Evolutionary conservation across 768 basidiomycete genomes (phyloP).

Genomic region (Mycena galopus): DNA sequence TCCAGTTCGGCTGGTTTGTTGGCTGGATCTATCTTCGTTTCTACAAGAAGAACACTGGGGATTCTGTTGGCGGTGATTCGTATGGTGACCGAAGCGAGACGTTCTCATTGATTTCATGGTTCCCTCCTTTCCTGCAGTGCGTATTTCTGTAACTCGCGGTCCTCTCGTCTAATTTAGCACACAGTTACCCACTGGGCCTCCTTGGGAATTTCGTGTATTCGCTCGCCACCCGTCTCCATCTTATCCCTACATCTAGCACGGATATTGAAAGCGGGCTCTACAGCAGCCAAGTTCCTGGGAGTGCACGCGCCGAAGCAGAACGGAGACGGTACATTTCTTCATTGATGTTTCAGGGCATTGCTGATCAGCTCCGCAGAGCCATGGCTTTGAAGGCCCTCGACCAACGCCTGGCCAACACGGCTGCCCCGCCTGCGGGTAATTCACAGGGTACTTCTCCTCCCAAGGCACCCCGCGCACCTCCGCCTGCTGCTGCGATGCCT

Average conservation of each 20-base stretch:
- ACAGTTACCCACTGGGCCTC: constrained; percentile 77
- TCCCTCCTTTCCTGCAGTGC: constrained; percentile 95
- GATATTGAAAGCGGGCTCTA: constrained; percentile 85
- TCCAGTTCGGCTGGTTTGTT: constrained; percentile 99
- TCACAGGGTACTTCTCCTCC: constrained; percentile 49
- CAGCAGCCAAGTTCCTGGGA: constrained; percentile 80
- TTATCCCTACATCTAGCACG: constrained; percentile 74
- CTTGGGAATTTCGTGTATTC: constrained; percentile 78
- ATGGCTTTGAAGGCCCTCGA: constrained; percentile 98
- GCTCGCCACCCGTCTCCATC: constrained; percentile 74
- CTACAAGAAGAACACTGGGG: constrained; percentile 88
- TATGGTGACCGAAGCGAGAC: constrained; percentile 98
- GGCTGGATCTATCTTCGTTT: constrained; percentile 96
- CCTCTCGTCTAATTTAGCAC: constrained; percentile 15
- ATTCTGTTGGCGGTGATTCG: constrained; percentile 72
- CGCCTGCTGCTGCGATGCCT: constrained; percentile 49
- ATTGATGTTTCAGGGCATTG: constrained; percentile 10
- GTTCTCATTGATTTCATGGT: constrained; percentile 95
- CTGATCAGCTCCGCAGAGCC: constrained; percentile 66
- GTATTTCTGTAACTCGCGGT: constrained; percentile 45
- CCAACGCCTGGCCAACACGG: constrained; percentile 84
- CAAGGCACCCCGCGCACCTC: constrained; percentile 48
- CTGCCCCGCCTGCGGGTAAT: constrained; percentile 55
- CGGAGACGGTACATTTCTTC: constrained; percentile 77
- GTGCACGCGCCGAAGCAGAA: constrained; percentile 96